A percentile compares a stretch with the other conserved stretches of the same genome.
Evolutionary conservation across 768 basidiomycete species (phyloP).

Genomic region (Rubroboletus satanas): DNA sequence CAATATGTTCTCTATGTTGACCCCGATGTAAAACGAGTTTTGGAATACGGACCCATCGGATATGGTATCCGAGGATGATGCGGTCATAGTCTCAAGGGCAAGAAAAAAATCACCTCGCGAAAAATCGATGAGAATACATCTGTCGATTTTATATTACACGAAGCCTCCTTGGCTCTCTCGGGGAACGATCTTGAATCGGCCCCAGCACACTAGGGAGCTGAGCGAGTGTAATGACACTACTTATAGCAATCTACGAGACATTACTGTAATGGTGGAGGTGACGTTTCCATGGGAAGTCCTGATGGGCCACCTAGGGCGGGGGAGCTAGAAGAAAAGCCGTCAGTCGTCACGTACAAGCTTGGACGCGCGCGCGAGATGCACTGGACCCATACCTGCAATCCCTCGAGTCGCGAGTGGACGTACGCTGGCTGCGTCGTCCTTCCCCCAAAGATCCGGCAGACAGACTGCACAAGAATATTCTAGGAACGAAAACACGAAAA

Average conservation of each 20-base stretch:
- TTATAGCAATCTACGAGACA: background rate
- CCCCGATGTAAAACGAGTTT: constrained; percentile 12
- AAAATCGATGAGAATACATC: background rate
- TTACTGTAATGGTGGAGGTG: background rate
- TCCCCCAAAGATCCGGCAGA: background rate
- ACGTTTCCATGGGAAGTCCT: constrained; percentile 2
- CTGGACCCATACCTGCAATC: background rate
- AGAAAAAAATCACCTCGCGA: background rate
- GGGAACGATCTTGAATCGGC: background rate
- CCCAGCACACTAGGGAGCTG: background rate
- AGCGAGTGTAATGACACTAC: background rate
- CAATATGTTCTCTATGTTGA: constrained; percentile 17
- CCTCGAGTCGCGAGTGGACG: too few relatives aligned
- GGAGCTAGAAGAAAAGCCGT: background rate
- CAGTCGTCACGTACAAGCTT: background rate
- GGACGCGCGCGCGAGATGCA: background rate
- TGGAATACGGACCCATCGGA: constrained; percentile 1
- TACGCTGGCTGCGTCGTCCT: background rate
- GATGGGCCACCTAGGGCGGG: background rate
- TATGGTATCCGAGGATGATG: background rate
- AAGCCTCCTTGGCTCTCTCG: background rate
- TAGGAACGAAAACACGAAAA: background rate
- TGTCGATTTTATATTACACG: constrained; percentile 4
- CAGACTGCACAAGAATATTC: background rate
- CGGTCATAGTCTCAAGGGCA: background rate